phyloP scores from a whole-genome alignment of 2,329 filamentous ascomycete genomes.

The Aspergillus sp. region DNA sequence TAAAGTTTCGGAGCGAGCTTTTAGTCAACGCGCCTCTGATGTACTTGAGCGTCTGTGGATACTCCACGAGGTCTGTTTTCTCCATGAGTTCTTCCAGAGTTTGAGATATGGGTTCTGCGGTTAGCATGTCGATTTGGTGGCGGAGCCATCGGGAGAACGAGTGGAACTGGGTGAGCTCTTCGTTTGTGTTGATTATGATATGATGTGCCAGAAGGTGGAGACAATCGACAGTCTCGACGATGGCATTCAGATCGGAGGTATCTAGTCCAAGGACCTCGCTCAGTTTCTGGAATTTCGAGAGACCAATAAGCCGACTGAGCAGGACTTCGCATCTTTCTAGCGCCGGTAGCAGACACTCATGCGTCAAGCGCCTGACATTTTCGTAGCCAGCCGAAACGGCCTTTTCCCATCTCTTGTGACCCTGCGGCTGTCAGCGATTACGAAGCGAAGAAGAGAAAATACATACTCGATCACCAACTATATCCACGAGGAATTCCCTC shows the following conservation, averaged over 20 bases:
- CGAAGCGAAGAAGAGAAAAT: background rate
- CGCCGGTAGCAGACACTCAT: slow-evolving; percentile 87
- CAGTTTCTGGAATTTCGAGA: slow-evolving; percentile 77
- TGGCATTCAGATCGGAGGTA: slow-evolving; percentile 62
- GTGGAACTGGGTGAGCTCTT: slow-evolving; percentile 77
- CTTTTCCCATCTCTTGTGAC: slow-evolving; percentile 94
- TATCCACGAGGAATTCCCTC: slow-evolving; percentile 86
- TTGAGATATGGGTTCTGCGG: slow-evolving; percentile 63
- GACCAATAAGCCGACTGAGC: slow-evolving; percentile 78
- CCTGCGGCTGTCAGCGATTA: slow-evolving; percentile 53
- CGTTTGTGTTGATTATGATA: slow-evolving; percentile 70
- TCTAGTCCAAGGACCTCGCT: slow-evolving; percentile 70
- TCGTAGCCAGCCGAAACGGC: slow-evolving; percentile 78
- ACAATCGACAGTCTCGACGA: slow-evolving; percentile 71
- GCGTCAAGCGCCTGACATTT: slow-evolving; percentile 74
- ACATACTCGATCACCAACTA: slow-evolving; percentile 75
- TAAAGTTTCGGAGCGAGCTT: slow-evolving; percentile 68
- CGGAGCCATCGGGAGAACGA: slow-evolving; percentile 84
- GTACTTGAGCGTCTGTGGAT: slow-evolving; percentile 74
- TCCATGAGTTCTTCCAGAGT: slow-evolving; percentile 73
- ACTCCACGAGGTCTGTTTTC: slow-evolving; percentile 76
- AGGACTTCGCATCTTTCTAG: slow-evolving; percentile 82
- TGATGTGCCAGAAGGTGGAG: slow-evolving; percentile 77
- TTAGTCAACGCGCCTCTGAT: slow-evolving; percentile 71
- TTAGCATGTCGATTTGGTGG: slow-evolving; percentile 78